Evolutionary conservation across 2,329 filamentous ascomycete species (phyloP).

Genomic region (Verticillium klebahnii): DNA sequence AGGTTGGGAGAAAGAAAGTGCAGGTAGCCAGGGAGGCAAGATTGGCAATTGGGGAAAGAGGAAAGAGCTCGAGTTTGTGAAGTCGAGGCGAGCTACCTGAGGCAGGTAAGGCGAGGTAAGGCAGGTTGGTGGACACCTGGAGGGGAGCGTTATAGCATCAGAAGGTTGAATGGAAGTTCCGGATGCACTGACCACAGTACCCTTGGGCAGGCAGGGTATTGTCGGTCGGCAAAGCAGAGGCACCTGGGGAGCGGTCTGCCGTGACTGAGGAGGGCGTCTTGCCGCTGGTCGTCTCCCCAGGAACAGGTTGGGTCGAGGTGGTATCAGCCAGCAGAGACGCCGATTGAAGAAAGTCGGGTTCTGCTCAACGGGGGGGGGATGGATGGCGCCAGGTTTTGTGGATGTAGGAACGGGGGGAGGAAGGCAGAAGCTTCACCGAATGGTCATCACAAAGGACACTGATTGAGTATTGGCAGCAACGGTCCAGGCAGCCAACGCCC

Average conservation of each 20-base stretch:
- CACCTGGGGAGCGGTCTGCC: not conserved
- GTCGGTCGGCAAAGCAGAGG: not conserved
- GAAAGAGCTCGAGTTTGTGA: not conserved
- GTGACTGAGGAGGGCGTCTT: not conserved
- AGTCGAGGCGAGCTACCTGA: not conserved
- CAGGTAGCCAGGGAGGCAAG: not conserved
- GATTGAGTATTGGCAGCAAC: not conserved
- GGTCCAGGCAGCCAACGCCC: not conserved
- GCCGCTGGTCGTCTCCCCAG: too few relatives aligned
- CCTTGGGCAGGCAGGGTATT: not conserved
- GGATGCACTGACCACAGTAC: not conserved
- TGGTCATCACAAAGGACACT: not conserved
- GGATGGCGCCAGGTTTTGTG: not conserved
- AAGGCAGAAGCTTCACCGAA: not conserved
- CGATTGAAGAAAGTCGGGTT: too few relatives aligned
- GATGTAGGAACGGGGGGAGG: not conserved
- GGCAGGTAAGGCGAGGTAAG: not conserved
- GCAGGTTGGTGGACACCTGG: not conserved
- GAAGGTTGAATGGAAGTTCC: not conserved
- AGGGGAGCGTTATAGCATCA: not conserved
- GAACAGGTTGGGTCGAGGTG: too few relatives aligned
- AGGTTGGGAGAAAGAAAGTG: not conserved
- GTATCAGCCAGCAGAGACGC: too few relatives aligned
- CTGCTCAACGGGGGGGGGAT: too few relatives aligned
- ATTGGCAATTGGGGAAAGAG: not conserved